These are phyloP conservation scores for Fusarium sp. DNA, from an alignment of 2,329 filamentous ascomycete species.

Conservation along the genomic window DNA sequence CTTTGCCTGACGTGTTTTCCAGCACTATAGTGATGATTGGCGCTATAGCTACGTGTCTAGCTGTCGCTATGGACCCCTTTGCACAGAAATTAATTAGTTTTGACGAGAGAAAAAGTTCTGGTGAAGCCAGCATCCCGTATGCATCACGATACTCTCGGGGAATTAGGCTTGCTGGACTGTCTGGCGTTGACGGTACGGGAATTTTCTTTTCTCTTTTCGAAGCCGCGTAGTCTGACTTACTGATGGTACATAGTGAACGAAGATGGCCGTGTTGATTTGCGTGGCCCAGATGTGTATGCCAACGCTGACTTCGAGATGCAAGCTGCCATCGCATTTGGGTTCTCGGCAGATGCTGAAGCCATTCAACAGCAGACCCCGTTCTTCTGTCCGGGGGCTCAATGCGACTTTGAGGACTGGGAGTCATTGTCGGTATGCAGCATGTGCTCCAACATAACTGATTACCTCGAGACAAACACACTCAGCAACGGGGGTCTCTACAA, in stretches of 20 bases:
- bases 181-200: background rate
- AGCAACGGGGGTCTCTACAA: background rate
- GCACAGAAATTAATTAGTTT: background rate
- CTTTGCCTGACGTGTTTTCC: background rate
- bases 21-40: background rate
- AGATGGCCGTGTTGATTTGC: background rate
- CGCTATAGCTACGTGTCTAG: background rate
- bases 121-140: conserved; percentile 3
- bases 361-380: conserved; percentile 8
- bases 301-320: conserved; percentile 29
- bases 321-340: conserved; percentile 17
- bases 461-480: background rate
- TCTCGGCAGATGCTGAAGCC: background rate
- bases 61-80: background rate
- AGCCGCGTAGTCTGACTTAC: background rate
- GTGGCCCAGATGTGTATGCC: background rate
- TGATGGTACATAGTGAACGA: background rate
- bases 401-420: conserved; percentile 3
- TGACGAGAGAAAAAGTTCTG: background rate
- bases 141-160: conserved; percentile 21
- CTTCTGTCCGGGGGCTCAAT: conserved; percentile 5
- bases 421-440: conserved; percentile 22
- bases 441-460: conserved; percentile 12
- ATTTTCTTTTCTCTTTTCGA: background rate
- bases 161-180: background rate